A percentile compares a stretch with the other conserved stretches of the same genome.
Conservation (phyloP, 768 basidiomycete genomes). For the Mycena galericulata region DNA sequence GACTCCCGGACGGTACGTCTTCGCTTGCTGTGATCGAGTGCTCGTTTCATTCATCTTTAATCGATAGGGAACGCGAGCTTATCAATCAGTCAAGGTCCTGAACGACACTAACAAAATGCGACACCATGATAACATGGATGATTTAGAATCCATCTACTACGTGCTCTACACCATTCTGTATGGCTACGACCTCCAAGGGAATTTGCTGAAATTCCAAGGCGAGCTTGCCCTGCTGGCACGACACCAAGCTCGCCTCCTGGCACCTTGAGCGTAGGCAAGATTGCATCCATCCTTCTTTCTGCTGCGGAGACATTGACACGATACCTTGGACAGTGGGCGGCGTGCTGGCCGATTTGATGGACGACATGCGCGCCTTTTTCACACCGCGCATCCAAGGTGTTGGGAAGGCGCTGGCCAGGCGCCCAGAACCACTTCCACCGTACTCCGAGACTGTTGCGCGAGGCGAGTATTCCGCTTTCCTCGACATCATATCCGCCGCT, state of each 20-base stretch:
- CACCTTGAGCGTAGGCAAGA: background rate
- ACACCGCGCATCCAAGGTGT: background rate
- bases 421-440: background rate
- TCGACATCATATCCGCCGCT: background rate
- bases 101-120: background rate
- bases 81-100: background rate
- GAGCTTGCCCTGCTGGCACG: too few relatives aligned
- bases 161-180: background rate
- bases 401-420: background rate
- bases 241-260: too few relatives aligned
- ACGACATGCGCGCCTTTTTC: background rate
- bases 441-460: background rate
- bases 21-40: too few relatives aligned
- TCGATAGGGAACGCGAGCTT: background rate
- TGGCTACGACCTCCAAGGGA: background rate
- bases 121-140: slow-evolving; percentile 11
- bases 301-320: background rate
- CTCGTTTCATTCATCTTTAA: background rate
- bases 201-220: too few relatives aligned
- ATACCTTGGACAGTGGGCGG: background rate
- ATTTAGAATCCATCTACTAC: slow-evolving; percentile 6
- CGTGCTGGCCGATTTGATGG: background rate
- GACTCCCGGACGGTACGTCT: background rate
- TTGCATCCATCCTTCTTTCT: background rate
- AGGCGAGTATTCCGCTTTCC: background rate